Base-by-base conservation (phyloP, 352 stramenopile species). In the Globisporangium takayamanum region DNA sequence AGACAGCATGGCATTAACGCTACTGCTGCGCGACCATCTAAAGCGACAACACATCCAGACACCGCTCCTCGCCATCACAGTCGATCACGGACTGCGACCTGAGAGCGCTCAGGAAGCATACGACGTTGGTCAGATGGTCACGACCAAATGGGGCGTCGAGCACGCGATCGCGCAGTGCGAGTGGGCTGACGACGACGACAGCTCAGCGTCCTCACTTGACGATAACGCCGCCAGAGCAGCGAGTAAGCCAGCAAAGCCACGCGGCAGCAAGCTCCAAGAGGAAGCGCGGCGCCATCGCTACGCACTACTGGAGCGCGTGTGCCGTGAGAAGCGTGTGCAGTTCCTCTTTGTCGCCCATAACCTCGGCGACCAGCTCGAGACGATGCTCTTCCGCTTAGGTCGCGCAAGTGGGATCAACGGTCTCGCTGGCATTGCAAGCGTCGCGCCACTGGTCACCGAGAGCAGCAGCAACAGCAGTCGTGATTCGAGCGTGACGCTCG, bases 291-390 rank as follows among this genome's bases (percentile, higher is more conserved):
- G 69, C 2, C 88, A 80, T 63, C 76, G 85, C 39, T 94, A 94
- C 63, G 53, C 73, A 28, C 65, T 91, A 46, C 70, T 94, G 18
- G 59, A 63, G 14, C 57, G 77, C 18, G 68, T 83, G 12, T 92
- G 85, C 60, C 28, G 22, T 4, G 57, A 79, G 62, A 55, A 88
- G 51, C 60, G 65, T 16, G 80, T 93, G 52, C 67, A 72, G n/a
- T 77, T 61, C 33, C 70, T 95, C 46, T 92, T 92, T 42, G 82
- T 92, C 16, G 85, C 76, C 15, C 85, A 95, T 57, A 91, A 90
- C 49, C 63, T 73, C 5, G 85, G 83, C 11, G 85, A 95, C 53
- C 85, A 93, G 42, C 54, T 91, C 10, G 85, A 95, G 63, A 95
- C 85, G 22, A 73, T 84, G 49, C 69, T 95, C 12, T 92, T 93